Evolutionary conservation across 768 basidiomycete species (phyloP), one percentile per base, ranked within the genome.

Genomic region (Cystofilobasidium capitatum): DNA sequence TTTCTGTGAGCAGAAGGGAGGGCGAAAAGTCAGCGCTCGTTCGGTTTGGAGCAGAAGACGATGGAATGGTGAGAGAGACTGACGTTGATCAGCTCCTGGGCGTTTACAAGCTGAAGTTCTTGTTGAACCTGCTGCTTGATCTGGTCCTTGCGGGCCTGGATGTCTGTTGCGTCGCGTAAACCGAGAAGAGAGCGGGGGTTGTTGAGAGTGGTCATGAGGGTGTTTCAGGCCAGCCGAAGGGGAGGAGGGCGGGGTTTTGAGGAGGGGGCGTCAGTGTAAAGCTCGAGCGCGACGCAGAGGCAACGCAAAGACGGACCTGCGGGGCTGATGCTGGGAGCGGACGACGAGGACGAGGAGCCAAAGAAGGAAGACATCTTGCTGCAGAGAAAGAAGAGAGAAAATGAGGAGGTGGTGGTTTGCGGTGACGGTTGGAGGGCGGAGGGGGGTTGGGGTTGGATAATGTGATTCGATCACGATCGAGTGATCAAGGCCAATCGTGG

Each of bases 1-100:
- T 84, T 86, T 89, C 88, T 91, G 72, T 22, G 31, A 29, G 24
- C 10, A 22, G 8, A 47, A 62, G 7, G 12, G 45, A 45, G 40
- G 5, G 24, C 9, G 31, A 29, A 10, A 22, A 29, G 33, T 8
- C 33, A 17, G 57, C 13, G 29, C 57, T 58, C 57, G 29, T 31
- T 35, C 31, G 36, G 14, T 31, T 39, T 29, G 12, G 14, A 37
- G 40, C 35, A 13, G 5, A 35, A 36, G 26, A n/a, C 12, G 60
- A 14, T 17, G 13, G 17, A 31, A 57, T 44, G 3, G 47, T 10
- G 54, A 26, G 69, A 20, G 5, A 36, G 0, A 73, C 82, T 55
- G 75, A 88, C 89, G 68, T 84, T 86, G 76, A 91, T 86, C 58
- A 91, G 83, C 71, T 88, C 87, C 74, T 91, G 88, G 0, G 86